These are phyloP conservation scores for Penicillium pancosmium DNA, from an alignment of 495 filamentous ascomycete species.

Conservation along the genomic window DNA sequence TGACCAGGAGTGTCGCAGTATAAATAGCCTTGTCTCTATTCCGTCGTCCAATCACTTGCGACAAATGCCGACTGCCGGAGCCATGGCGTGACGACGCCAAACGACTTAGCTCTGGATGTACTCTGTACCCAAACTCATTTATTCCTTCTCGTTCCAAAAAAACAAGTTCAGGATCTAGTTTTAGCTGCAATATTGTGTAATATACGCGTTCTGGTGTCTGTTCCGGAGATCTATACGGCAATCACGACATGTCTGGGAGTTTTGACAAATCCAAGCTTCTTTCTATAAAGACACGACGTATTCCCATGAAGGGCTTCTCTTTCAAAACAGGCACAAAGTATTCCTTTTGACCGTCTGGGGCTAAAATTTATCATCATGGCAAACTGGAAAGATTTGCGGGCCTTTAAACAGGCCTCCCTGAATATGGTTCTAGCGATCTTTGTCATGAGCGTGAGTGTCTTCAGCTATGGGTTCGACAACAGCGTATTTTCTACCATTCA, in stretches of 20 bases:
- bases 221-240: neutral
- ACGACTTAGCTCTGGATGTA: neutral
- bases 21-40: neutral
- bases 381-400: neutral
- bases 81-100: slow-evolving; percentile 2
- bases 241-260: neutral
- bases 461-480: slow-evolving; percentile 13
- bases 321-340: neutral
- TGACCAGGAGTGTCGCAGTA: no score
- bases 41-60: neutral
- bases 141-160: no score
- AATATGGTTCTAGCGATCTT: slow-evolving; percentile 7
- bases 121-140: no score
- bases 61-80: neutral
- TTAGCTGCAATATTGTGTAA: neutral
- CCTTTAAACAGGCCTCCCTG: neutral
- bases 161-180: neutral
- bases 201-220: neutral
- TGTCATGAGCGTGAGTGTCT: slow-evolving; percentile 8
- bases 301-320: neutral
- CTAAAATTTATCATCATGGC: neutral
- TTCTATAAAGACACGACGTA: neutral
- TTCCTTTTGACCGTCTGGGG: neutral
- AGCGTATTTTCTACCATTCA: slow-evolving; percentile 11
- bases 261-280: neutral